Evolutionary conservation across 345 rosid genomes (phyloP).

Genomic region (Atalantia buxifolia): DNA sequence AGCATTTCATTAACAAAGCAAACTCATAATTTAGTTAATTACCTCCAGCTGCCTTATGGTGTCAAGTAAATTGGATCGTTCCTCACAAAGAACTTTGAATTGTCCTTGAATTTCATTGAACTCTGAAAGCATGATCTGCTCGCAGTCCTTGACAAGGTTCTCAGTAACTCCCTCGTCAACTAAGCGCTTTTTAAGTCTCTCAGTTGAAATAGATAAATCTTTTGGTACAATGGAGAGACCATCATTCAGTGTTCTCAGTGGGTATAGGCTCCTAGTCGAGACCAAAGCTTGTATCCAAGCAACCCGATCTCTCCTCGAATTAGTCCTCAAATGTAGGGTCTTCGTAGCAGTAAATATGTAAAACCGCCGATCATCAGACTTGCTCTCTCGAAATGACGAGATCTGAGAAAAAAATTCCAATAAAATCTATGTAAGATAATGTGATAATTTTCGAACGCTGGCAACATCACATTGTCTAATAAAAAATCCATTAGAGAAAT

Average conservation of each 20-base stretch:
- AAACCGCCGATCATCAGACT: conserved; percentile 82
- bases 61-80: conserved; percentile 69
- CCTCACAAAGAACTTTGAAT: conserved; percentile 68
- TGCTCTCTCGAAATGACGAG: conserved; percentile 97
- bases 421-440: conserved; percentile 13
- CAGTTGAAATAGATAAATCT: conserved; percentile 73
- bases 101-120: conserved; percentile 73
- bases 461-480: background rate
- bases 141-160: conserved; percentile 78
- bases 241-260: conserved; percentile 60
- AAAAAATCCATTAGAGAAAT: background rate
- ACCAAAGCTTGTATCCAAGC: conserved; percentile 95
- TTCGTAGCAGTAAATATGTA: conserved; percentile 96
- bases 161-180: conserved; percentile 64
- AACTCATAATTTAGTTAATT: conserved; percentile 14
- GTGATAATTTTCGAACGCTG: background rate
- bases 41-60: conserved; percentile 93
- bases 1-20: background rate
- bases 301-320: conserved; percentile 67
- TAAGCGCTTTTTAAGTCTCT: conserved; percentile 64
- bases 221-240: conserved; percentile 49
- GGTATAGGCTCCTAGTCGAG: conserved; percentile 60
- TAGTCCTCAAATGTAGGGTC: conserved; percentile 92
- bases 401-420: conserved; percentile 52
- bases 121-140: conserved; percentile 83